These are phyloP conservation scores for Dothideomycetes sp. DNA, from an alignment of 2,329 filamentous ascomycete genomes.

Conservation along the genomic window DNA sequence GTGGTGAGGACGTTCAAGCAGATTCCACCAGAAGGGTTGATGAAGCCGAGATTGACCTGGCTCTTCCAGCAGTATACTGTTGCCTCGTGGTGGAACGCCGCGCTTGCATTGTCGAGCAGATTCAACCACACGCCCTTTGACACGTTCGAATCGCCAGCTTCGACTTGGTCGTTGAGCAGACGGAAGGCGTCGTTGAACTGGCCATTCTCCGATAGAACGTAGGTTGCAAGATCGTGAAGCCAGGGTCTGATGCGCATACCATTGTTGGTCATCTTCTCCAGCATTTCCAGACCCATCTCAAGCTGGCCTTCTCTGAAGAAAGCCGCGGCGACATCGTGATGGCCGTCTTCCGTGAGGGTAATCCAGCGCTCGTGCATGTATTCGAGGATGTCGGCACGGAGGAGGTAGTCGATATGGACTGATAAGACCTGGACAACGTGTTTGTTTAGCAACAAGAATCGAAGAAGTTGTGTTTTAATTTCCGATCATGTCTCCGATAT, in stretches of 20 bases:
- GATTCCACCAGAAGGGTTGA: slow-evolving; percentile 54
- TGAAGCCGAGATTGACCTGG: slow-evolving; percentile 46
- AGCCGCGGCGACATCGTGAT: slow-evolving; percentile 59
- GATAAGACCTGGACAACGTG: slow-evolving; percentile 47
- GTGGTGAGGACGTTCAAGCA: slow-evolving; percentile 60
- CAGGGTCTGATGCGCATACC: slow-evolving; percentile 51
- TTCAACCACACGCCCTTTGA: slow-evolving; percentile 54
- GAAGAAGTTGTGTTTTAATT: too few species aligned
- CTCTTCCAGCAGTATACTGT: slow-evolving; percentile 62
- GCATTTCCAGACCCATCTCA: slow-evolving; percentile 62
- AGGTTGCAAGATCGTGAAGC: slow-evolving; percentile 70
- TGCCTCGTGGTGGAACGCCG: slow-evolving; percentile 46
- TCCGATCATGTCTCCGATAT: too few species aligned
- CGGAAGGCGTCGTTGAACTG: slow-evolving; percentile 69
- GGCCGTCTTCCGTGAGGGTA: slow-evolving; percentile 47
- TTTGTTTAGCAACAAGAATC: too few species aligned
- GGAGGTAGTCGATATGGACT: slow-evolving; percentile 74
- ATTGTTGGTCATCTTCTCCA: slow-evolving; percentile 55
- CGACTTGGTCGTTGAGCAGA: slow-evolving; percentile 50
- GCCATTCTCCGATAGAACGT: slow-evolving; percentile 57
- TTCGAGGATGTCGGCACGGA: slow-evolving; percentile 59
- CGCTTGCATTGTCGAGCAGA: slow-evolving; percentile 64
- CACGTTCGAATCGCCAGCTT: slow-evolving; percentile 30
- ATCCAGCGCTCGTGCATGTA: slow-evolving; percentile 69
- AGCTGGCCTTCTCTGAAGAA: slow-evolving; percentile 71